A percentile compares a stretch with the other conserved stretches of the same genome.
Conservation (phyloP, 2,329 filamentous ascomycete species). For the Sclerotinia borealis region DNA sequence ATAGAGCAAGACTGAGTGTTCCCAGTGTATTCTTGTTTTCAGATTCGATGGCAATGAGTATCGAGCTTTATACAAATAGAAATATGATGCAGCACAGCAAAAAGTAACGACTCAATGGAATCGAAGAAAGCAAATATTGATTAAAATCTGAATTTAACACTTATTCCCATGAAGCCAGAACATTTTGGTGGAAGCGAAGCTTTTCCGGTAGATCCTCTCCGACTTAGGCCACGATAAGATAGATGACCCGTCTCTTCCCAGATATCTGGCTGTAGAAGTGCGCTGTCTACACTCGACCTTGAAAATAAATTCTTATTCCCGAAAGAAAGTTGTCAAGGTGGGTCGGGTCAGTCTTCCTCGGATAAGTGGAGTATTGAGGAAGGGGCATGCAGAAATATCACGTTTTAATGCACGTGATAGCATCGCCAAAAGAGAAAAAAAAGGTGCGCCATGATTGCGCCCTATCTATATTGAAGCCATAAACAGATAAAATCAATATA, state of each 20-base stretch:
- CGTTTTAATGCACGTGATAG: background rate
- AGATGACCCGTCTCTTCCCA: background rate
- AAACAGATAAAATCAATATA: background rate
- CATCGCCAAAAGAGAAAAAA: background rate
- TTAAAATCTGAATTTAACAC: too few species aligned
- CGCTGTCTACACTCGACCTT: background rate
- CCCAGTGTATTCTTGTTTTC: background rate
- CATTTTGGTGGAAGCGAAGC: background rate
- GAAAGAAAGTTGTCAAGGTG: background rate
- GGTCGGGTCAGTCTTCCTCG: background rate
- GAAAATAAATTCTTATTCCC: conserved; percentile 1
- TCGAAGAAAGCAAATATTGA: background rate
- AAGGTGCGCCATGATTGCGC: background rate
- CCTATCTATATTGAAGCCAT: background rate
- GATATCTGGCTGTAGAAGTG: background rate
- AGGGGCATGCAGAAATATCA: background rate
- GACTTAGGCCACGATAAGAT: conserved; percentile 5
- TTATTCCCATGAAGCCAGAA: background rate
- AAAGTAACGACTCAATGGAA: background rate
- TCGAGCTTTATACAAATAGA: background rate
- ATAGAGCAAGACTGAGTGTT: background rate
- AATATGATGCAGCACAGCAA: background rate
- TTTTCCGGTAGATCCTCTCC: background rate
- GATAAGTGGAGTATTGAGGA: background rate
- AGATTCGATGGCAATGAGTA: background rate